Conservation (phyloP, 1,284 basidiomycete species). For the Cutaneotrichosporon sp. region DNA sequence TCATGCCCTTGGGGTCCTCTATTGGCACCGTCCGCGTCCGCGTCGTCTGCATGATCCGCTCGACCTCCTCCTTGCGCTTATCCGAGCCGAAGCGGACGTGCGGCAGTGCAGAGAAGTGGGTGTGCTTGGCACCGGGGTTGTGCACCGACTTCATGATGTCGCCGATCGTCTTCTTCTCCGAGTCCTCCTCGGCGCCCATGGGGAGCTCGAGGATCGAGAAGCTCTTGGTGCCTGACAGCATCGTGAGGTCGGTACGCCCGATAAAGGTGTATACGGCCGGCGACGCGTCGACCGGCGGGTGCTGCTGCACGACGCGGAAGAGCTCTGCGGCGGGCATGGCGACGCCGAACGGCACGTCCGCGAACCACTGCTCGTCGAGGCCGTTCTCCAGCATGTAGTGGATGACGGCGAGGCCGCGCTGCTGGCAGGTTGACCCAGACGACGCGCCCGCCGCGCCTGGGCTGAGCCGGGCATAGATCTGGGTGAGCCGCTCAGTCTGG, state of each 20-base stretch:
- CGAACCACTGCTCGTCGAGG: slow-evolving; percentile 60
- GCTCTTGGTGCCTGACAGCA: slow-evolving; percentile 21
- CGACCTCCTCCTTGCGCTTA: slow-evolving; percentile 79
- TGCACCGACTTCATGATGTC: slow-evolving; percentile 19
- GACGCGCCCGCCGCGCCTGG: slow-evolving; percentile 49
- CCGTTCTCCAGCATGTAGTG: slow-evolving; percentile 61
- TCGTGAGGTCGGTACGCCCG: slow-evolving; percentile 72
- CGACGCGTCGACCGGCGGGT: slow-evolving; percentile 72
- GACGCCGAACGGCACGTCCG: slow-evolving; percentile 64
- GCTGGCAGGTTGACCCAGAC: not conserved
- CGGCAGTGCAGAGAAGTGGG: slow-evolving; percentile 42
- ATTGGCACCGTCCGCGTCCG: slow-evolving; percentile 66
- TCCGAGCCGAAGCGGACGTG: slow-evolving; percentile 84
- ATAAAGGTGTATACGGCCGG: slow-evolving; percentile 71
- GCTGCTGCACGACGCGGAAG: slow-evolving; percentile 73
- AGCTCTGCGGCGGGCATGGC: slow-evolving; percentile 80
- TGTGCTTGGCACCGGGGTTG: slow-evolving; percentile 12
- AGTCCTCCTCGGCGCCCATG: slow-evolving; percentile 20
- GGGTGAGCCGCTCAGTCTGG: slow-evolving; percentile 27
- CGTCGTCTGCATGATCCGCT: slow-evolving; percentile 80
- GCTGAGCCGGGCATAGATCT: slow-evolving; percentile 33
- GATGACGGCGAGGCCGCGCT: slow-evolving; percentile 63
- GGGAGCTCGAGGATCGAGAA: slow-evolving; percentile 22
- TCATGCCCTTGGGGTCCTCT: slow-evolving; percentile 69
- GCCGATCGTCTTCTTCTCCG: slow-evolving; percentile 27